Evolutionary conservation across 1,284 basidiomycete genomes (phyloP).

Genomic region (Ceratobasidium papillatum): DNA sequence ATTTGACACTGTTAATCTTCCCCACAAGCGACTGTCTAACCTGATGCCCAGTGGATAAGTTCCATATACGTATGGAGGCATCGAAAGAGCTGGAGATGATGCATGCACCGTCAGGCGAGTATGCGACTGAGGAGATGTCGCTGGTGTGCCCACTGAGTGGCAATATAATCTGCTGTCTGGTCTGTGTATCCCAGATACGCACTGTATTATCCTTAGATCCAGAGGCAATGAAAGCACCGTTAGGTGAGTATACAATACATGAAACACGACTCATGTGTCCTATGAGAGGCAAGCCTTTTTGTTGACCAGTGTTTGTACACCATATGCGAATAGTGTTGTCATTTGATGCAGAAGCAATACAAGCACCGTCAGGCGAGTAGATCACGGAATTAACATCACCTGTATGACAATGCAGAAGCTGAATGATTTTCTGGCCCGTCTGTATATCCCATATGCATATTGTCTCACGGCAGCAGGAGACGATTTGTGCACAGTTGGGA

Average conservation of each 20-base stretch:
- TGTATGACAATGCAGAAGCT: neutral
- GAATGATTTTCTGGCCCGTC: neutral
- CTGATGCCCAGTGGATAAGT: neutral
- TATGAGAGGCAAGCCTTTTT: neutral
- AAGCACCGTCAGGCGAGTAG: slow-evolving; percentile 2
- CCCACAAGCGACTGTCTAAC: neutral
- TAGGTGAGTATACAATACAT: slow-evolving; percentile 5
- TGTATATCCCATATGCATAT: neutral
- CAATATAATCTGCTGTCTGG: neutral
- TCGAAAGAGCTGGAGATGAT: neutral
- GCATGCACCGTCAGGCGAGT: neutral
- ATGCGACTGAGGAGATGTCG: neutral
- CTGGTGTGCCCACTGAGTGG: neutral
- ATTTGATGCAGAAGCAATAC: neutral
- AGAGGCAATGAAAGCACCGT: neutral
- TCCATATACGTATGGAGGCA: neutral
- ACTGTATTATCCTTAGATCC: neutral
- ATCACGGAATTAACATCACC: slow-evolving; percentile 2
- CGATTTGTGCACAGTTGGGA: no score
- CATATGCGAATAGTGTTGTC: slow-evolving; percentile 30
- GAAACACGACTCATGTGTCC: neutral
- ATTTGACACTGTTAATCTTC: no score
- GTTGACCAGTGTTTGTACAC: slow-evolving; percentile 17
- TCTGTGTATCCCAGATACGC: neutral
- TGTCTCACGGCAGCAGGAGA: no score